A percentile compares a stretch with the other conserved stretches of the same genome.
Conservation (phyloP, 208 protist genomes). For the Trypanosoma rangeli region DNA sequence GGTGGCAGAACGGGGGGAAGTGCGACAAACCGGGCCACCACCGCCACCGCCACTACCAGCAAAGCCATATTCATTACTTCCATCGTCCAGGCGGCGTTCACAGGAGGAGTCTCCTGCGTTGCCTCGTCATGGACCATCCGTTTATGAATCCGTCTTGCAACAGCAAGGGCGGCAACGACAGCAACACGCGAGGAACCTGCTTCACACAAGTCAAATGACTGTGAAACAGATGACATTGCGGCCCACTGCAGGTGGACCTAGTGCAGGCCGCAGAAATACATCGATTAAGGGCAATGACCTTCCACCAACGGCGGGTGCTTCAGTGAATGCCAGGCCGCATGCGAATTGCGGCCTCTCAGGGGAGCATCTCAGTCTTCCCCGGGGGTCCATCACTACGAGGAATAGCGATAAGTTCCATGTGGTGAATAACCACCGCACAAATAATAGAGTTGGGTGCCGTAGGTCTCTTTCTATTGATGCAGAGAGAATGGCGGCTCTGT, state of each 20-base stretch:
- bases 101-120: background rate
- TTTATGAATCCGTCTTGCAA: constrained; percentile 20
- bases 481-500: constrained; percentile 19
- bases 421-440: background rate
- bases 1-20: background rate
- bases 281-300: background rate
- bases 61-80: too few relatives aligned
- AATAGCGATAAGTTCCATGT: background rate
- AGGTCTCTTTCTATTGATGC: constrained; percentile 20
- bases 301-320: background rate
- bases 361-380: background rate
- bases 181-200: background rate
- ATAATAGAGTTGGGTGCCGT: background rate
- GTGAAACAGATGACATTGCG: background rate
- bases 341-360: background rate
- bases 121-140: constrained; percentile 15
- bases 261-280: background rate
- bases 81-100: background rate
- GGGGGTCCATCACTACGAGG: background rate
- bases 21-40: background rate
- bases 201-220: background rate
- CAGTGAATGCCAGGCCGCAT: background rate
- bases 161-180: background rate
- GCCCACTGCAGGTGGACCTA: background rate
- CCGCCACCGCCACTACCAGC: constrained; percentile 3